Percentiles rank a stretch among this genome's conserved stretches.
Evolutionary conservation across 2,329 filamentous ascomycete genomes (phyloP).

Genomic region (Pseudocercospora vitis): DNA sequence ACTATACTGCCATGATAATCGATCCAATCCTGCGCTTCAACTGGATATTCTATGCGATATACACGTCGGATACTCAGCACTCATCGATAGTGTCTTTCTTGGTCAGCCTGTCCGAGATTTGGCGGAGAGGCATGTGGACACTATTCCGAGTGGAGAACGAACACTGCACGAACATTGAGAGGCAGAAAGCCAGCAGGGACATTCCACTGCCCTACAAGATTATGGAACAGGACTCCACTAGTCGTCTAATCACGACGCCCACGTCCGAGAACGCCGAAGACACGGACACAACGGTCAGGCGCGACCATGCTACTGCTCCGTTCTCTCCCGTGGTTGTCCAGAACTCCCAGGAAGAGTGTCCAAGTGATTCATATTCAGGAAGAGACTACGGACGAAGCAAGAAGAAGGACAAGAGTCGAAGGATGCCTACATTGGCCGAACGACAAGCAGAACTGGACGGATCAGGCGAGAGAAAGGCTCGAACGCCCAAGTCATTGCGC

Average conservation of each 20-base stretch:
- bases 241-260: slow-evolving; percentile 8
- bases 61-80: slow-evolving; percentile 75
- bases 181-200: slow-evolving; percentile 23
- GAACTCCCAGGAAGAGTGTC: neutral
- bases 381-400: neutral
- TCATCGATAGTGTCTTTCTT: slow-evolving; percentile 78
- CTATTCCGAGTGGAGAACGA: slow-evolving; percentile 96
- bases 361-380: neutral
- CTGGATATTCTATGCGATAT: slow-evolving; percentile 93
- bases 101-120: slow-evolving; percentile 74
- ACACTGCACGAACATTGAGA: slow-evolving; percentile 81
- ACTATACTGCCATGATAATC: slow-evolving; percentile 79
- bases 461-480: neutral
- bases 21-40: slow-evolving; percentile 87
- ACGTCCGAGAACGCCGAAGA: neutral
- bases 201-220: slow-evolving; percentile 26
- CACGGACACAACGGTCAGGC: slow-evolving; percentile 1
- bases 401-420: neutral
- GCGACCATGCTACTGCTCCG: neutral
- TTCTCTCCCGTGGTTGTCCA: slow-evolving; percentile 3
- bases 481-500: neutral
- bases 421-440: neutral
- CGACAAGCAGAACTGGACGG: slow-evolving; percentile 7
- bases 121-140: slow-evolving; percentile 85
- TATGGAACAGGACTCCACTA: neutral